Percentiles rank a stretch among this genome's conserved stretches.
These are phyloP conservation scores for Yamadazyma atlantica DNA, from an alignment of 1,139 yeast genomes.

Conservation along the genomic window DNA sequence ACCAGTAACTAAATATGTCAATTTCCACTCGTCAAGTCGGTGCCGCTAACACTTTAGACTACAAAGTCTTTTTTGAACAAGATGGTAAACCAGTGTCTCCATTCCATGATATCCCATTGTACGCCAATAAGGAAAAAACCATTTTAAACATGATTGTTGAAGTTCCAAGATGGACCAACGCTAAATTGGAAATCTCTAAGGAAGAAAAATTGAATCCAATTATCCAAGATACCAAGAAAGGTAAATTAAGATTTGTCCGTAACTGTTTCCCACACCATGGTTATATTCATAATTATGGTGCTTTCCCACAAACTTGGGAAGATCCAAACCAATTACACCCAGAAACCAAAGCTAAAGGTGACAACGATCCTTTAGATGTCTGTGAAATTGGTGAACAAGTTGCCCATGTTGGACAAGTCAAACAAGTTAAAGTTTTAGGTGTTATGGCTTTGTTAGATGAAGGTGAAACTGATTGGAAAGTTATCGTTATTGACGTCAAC, in stretches of 20 bases:
- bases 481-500: conserved; percentile 69
- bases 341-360: conserved; percentile 74
- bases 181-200: conserved; percentile 86
- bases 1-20: conserved; percentile 46
- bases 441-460: conserved; percentile 86
- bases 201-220: conserved; percentile 80
- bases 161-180: conserved; percentile 95
- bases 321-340: conserved; percentile 69
- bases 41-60: conserved; percentile 88
- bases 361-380: conserved; percentile 88
- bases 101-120: conserved; percentile 89
- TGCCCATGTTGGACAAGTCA: conserved; percentile 71
- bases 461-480: conserved; percentile 94
- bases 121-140: conserved; percentile 58
- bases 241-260: conserved; percentile 81
- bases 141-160: conserved; percentile 89
- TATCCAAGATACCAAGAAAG: conserved; percentile 90
- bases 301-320: conserved; percentile 96
- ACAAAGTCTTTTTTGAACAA: conserved; percentile 65
- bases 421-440: conserved; percentile 82
- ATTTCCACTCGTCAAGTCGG: conserved; percentile 85
- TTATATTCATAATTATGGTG: conserved; percentile 90
- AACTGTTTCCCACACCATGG: conserved; percentile 97
- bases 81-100: conserved; percentile 46
- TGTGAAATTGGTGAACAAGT: conserved; percentile 83